phyloP scores from a whole-genome alignment of 257 asterid genomes.

The Datura wrightii region DNA sequence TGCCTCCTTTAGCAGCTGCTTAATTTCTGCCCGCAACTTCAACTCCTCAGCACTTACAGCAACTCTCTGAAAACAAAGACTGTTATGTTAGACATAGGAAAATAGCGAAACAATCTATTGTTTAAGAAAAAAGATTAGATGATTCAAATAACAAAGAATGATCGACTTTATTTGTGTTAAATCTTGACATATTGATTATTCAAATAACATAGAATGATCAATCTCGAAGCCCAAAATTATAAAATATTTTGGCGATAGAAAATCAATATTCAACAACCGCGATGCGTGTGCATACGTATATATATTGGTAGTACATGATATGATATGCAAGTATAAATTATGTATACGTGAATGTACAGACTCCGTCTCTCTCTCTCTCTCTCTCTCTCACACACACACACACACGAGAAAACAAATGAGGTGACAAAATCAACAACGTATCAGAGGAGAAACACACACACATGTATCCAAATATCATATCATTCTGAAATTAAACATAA shows the following conservation, averaged over 20 bases:
- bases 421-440: background rate
- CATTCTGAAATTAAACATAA: background rate
- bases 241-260: background rate
- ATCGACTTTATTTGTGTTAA: background rate
- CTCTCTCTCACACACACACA: background rate
- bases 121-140: background rate
- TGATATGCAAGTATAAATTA: too few species aligned
- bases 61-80: conserved; percentile 51
- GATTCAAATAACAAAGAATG: background rate
- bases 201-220: background rate
- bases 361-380: too few species aligned
- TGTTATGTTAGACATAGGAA: background rate
- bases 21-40: conserved; percentile 70
- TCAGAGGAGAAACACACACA: background rate
- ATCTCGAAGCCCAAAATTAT: background rate
- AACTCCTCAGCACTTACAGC: conserved; percentile 46
- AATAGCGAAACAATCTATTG: background rate
- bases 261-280: background rate
- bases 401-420: background rate
- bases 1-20: conserved; percentile 81
- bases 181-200: background rate
- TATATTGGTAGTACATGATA: too few species aligned
- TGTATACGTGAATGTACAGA: too few species aligned
- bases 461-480: background rate
- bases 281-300: background rate